These are phyloP conservation scores for Candida awuae DNA, from an alignment of 805 yeast species.

Conservation along the genomic window DNA sequence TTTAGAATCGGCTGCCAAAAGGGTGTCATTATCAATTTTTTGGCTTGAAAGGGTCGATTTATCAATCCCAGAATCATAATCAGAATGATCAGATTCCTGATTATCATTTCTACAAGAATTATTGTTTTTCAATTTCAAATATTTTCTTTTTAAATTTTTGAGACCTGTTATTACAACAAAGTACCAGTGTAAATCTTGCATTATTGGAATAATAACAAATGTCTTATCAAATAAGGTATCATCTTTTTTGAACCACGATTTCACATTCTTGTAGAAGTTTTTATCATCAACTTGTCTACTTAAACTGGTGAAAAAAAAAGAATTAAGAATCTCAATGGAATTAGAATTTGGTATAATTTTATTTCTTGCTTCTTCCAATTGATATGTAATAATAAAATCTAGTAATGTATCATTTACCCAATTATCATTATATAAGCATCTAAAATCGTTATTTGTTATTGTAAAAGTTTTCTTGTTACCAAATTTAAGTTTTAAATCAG, in stretches of 20 bases:
- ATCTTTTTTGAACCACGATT: conserved; percentile 69
- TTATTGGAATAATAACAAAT: conserved; percentile 70
- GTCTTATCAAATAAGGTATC: conserved; percentile 48
- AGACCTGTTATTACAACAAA: conserved; percentile 62
- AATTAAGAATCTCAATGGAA: conserved; percentile 54
- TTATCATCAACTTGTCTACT: conserved; percentile 23
- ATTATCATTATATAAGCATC: conserved; percentile 67
- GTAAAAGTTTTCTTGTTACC: conserved; percentile 45
- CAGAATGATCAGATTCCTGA: not conserved
- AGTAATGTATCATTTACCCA: conserved; percentile 88
- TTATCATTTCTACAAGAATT: not conserved
- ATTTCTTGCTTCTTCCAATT: conserved; percentile 30
- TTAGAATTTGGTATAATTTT: conserved; percentile 25
- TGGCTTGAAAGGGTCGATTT: too few species aligned
- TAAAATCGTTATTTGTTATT: conserved; percentile 64
- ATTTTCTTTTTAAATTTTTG: conserved; percentile 23
- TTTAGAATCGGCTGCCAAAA: too few species aligned
- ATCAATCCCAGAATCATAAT: not conserved
- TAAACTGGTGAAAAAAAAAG: conserved; percentile 73
- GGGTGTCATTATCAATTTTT: too few species aligned
- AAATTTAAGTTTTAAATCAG: conserved; percentile 42
- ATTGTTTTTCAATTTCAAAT: not conserved
- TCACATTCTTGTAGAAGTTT: conserved; percentile 52
- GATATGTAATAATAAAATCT: conserved; percentile 70
- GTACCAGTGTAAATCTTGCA: conserved; percentile 81